Base-by-base conservation (phyloP, 768 basidiomycete genomes). In the Termitomyces bulborhizus region DNA sequence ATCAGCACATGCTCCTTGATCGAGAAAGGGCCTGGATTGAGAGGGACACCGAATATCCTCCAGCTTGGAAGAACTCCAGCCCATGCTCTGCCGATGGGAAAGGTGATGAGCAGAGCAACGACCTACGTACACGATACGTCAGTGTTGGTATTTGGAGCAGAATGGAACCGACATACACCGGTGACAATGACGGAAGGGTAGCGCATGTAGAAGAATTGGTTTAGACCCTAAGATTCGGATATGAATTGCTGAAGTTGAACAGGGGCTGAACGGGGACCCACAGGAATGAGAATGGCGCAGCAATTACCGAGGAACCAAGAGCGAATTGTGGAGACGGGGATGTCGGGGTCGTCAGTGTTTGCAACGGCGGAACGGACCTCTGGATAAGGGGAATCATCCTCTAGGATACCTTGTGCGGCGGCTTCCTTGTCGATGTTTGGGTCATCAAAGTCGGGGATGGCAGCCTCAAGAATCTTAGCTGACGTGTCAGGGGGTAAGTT, bases 181-280 rank as follows among this genome's bases (percentile, higher is more conserved):
- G 73, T 74, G 57, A 92, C 76, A 4, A 72, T 76, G 37, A 91
- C 84, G 6, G 80, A 76, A 3, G 89, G 88, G 63, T 81, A 86
- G 15, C 86, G 84, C 70, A 89, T 88, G 76, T 80, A 85, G 71
- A 88, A 85, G 71, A 88, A 86, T 57, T 87, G 88, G 63, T 90
- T 88, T 49, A 85, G 67, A 26, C 81, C 84, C 70, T 75, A 52
- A 16, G 18, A 41, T 8, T 24, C 32, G 57, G 34, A 51, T 5
- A 36, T 53, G 29, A 57, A 42, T 43, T 32, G 6, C 4, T 44
- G 16, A 43, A 39, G 8, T 15, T 27, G 31, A 43, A 18, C 18
- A 37, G 15, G 4, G 4, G 46, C 27, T 3, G 26, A 15, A 11
- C 7, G 59, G 15, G 52, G 34, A 63, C 69, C n/a, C 34, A 76